Base-by-base conservation (phyloP, 768 basidiomycete species). In the Pleurotus pulmonarius region DNA sequence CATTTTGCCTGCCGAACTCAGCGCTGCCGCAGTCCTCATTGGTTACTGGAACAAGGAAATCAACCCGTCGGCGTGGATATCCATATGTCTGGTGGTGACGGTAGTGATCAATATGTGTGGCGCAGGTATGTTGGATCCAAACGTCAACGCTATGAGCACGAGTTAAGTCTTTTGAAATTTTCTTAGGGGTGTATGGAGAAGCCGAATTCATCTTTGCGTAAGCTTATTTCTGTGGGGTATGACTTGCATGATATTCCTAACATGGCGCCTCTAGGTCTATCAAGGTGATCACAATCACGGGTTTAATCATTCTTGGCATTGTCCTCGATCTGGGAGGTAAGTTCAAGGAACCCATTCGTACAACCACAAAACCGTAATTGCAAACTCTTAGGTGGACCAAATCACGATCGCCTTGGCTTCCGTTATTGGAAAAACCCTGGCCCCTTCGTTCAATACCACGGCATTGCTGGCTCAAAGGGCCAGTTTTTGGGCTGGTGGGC, bases 371-470 rank as follows among this genome's bases (percentile, higher is more conserved):
- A 16, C 12, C n/a, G n/a, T 7, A 29, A 11, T 20, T 55, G 24
- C 39, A 16, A 4, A 15, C 13, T 18, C 15, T 16, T 46, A 79
- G 94, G 92, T 57, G 94, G 91, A 2, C 94, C 93, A 5, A 71
- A 82, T 62, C 87, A 89, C 64, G 90, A 92, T 64, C 82, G 90
- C 41, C 58, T 80, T 66, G 85, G 86, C 0, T 87, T 87, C 69
- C 76, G 85, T 25, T 92, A 88, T 74, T 95, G 93, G 92, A 88
- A 85, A 58, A 59, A 94, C 61, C 94, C 94, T 0, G 96, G 96
- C 9, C 86, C 95, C 0, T 92, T 98, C 65, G 86, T 78, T 8
- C 92, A 96, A 64, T 91, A 72, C 63, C 11, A 75, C 11, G 75
- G 69, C 3, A 90, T 92, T 18, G 5, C 64, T 3, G 95, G 95